These are phyloP conservation scores for Chrysanthemum seticuspe DNA, from an alignment of 129 eudicot species.

Conservation along the genomic window DNA sequence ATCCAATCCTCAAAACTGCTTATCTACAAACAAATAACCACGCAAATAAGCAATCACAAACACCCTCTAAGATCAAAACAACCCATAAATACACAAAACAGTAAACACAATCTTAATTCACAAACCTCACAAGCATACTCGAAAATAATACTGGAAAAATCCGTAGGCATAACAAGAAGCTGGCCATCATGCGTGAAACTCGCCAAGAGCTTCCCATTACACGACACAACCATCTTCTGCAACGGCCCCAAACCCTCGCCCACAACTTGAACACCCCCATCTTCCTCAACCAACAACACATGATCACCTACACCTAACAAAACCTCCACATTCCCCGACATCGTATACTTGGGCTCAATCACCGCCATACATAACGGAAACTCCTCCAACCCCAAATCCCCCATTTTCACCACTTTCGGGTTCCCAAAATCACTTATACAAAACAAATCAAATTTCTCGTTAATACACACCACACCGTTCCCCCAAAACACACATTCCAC, in stretches of 20 bases:
- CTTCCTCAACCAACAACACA: conserved; percentile 82
- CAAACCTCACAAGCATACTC: conserved; percentile 86
- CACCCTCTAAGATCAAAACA: too few species aligned
- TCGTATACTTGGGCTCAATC: conserved; percentile 86
- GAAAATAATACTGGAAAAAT: conserved; percentile 62
- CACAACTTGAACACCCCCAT: conserved; percentile 59
- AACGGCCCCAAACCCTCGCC: conserved; percentile 73
- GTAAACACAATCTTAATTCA: too few species aligned
- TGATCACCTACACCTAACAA: conserved; percentile 69
- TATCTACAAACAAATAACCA: too few species aligned
- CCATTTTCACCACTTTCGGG: conserved; percentile 50
- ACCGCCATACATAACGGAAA: conserved; percentile 81
- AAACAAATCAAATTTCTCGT: conserved; percentile 70
- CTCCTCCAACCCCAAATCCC: conserved; percentile 73
- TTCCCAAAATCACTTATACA: conserved; percentile 72
- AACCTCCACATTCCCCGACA: conserved; percentile 95
- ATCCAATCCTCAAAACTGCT: too few species aligned
- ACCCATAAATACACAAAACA: too few species aligned
- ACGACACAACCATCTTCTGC: conserved; percentile 86
- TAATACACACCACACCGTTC: conserved; percentile 85
- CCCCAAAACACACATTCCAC: conserved; percentile 98
- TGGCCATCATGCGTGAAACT: conserved; percentile 89
- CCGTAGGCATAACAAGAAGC: conserved; percentile 70
- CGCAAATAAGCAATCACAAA: too few species aligned
- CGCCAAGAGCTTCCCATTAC: conserved; percentile 74